Evolutionary conservation across 805 yeast genomes (phyloP).

Genomic region (Kodamaea neixiangensis): DNA sequence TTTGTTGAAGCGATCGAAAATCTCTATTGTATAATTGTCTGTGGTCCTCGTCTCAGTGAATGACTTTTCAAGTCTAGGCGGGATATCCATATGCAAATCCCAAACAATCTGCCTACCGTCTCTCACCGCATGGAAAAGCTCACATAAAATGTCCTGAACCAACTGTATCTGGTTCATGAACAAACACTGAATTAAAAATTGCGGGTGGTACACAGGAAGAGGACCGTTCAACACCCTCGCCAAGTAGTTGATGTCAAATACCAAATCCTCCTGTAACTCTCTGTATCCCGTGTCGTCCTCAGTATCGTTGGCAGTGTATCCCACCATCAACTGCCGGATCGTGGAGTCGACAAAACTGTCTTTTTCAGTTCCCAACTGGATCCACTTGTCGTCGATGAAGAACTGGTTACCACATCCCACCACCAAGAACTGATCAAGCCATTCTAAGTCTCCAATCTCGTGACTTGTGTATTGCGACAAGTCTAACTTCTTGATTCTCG

Average conservation of each 20-base stretch:
- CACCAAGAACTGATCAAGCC: conserved; percentile 80
- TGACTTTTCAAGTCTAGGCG: background rate
- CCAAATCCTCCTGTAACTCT: conserved; percentile 14
- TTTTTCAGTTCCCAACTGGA: conserved; percentile 21
- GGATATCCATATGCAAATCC: conserved; percentile 32
- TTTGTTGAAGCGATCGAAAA: conserved; percentile 33
- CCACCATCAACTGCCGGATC: conserved; percentile 40
- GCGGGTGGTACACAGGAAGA: conserved; percentile 88
- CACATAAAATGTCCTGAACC: conserved; percentile 57
- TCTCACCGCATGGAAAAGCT: conserved; percentile 55
- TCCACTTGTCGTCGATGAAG: conserved; percentile 72
- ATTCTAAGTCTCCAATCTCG: conserved; percentile 82
- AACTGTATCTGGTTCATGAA: conserved; percentile 58
- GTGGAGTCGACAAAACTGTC: conserved; percentile 52
- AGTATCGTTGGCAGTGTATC: conserved; percentile 20
- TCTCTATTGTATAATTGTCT: conserved; percentile 2
- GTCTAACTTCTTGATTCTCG: conserved; percentile 71
- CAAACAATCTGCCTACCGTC: conserved; percentile 28
- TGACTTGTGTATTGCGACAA: conserved; percentile 74
- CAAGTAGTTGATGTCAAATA: conserved; percentile 60
- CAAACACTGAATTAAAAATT: conserved; percentile 72
- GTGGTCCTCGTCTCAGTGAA: background rate
- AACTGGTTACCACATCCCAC: conserved; percentile 90
- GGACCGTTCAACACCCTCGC: conserved; percentile 85
- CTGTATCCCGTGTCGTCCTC: conserved; percentile 20